Evolutionary conservation across 1,284 basidiomycete species (phyloP), one percentile per base, ranked within the genome.

Genomic region (Trichosporon inkin): DNA sequence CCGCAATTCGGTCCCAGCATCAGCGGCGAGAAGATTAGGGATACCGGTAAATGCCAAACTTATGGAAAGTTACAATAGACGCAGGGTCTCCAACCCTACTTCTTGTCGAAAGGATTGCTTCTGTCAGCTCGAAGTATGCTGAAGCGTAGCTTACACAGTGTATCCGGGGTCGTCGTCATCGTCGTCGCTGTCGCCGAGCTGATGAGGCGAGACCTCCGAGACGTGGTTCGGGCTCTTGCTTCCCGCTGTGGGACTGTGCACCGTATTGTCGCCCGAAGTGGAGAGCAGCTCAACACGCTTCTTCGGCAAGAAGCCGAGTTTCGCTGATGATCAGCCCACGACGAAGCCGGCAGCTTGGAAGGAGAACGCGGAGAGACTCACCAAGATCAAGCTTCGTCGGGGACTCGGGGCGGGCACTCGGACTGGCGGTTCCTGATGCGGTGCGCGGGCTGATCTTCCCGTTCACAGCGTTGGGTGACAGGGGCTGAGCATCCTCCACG

Each of bases 291-390:
- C 74, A 39, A 79, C 77, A 40, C 68, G 65, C 60, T 75, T 75
- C 67, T 79, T 79, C 6, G 77, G 77, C 6, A 79, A 66, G 58
- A 79, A 73, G 20, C 77, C 77, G 34, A 79, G 71, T 65, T 78
- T 79, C 54, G 75, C 73, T 76, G 58, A n/a, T 5, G 22, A 44
- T 55, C 17, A 55, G 58, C 28, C 35, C n/a, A 22, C n/a, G n/a
- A 17, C 10, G 8, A 11, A 44, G 10, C 28, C 28, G 11, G 3
- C 3, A 24, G 5, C 39, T 13, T 16, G 8, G 36, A 19, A 17
- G 53, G 10, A 19, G 4, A 47, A 14, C 28, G 37, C n/a, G 56
- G 2, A 24, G 17, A 14, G 2, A 67, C 75, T 64, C 61, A 76
- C 75, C 71, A 3, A 74, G 72, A 67, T 79, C 77, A 44, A 79